Conservation (phyloP, 208 protist genomes). For the Trypanosomatidae sp. region DNA sequence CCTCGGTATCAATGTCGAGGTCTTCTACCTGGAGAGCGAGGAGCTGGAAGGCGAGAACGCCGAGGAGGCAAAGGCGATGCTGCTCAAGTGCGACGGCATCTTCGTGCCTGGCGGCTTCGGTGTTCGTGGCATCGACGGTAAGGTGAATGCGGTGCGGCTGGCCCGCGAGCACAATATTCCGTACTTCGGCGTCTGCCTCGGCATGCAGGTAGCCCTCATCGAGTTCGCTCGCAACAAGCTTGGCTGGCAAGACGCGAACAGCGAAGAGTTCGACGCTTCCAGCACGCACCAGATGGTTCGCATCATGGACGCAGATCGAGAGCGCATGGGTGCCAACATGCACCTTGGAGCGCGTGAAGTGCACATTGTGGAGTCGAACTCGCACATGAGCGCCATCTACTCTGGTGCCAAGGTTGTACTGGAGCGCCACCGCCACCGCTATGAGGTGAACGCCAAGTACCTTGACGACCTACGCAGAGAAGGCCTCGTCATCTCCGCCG, state of each 20-base stretch:
- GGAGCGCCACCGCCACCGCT: conserved; percentile 98
- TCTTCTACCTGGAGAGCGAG: conserved; percentile 95
- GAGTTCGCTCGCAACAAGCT: conserved; percentile 96
- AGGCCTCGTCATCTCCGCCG: conserved; percentile 93
- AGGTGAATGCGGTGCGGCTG: conserved; percentile 94
- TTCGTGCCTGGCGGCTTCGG: conserved; percentile 99
- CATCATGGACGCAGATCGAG: conserved; percentile 97
- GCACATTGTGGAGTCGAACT: conserved; percentile 67
- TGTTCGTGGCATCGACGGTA: conserved; percentile 97
- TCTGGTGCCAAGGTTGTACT: conserved; percentile 65
- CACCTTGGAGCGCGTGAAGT: conserved; percentile 95
- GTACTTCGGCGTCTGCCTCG: conserved; percentile 99
- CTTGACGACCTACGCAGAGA: conserved; percentile 84
- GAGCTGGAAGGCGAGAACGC: conserved; percentile 70
- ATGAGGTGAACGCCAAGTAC: conserved; percentile 97
- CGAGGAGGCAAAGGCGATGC: conserved; percentile 61
- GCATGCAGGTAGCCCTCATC: conserved; percentile 98
- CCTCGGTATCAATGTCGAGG: conserved; percentile 91
- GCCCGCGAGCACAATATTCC: conserved; percentile 96
- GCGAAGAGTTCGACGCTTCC: conserved; percentile 93
- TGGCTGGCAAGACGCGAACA: conserved; percentile 92
- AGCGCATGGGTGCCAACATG: conserved; percentile 98
- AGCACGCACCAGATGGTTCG: conserved; percentile 93
- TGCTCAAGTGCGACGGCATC: conserved; percentile 94
- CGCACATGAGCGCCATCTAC: conserved; percentile 86